phyloP scores from a whole-genome alignment of 179 eudicot genomes.

The Beta macrorhiza region DNA sequence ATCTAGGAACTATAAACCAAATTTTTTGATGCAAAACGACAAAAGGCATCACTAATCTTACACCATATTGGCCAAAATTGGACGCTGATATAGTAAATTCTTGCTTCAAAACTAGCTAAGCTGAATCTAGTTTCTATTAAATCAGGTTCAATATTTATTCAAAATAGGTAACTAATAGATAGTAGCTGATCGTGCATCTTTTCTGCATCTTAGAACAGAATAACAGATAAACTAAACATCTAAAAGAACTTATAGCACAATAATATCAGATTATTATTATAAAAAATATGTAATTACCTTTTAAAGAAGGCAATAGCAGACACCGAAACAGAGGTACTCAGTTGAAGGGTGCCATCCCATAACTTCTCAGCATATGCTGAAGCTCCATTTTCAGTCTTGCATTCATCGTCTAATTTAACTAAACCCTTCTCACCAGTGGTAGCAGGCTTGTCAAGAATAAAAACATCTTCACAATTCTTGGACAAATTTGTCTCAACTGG shows the following conservation, averaged over 20 bases:
- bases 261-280: not conserved
- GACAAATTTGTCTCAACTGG: constrained; percentile 25
- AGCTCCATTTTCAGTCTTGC: constrained; percentile 35
- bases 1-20: not conserved
- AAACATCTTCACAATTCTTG: constrained; percentile 29
- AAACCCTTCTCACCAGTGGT: constrained; percentile 24
- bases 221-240: not conserved
- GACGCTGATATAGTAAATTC: not conserved
- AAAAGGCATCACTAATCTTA: not conserved
- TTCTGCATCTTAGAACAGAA: not conserved
- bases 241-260: constrained; percentile 15
- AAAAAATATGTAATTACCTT: constrained; percentile 44
- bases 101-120: not conserved
- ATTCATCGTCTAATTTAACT: constrained; percentile 33
- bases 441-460: constrained; percentile 25
- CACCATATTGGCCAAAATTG: constrained; percentile 5
- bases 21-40: not conserved
- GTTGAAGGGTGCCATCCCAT: constrained; percentile 78
- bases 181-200: not conserved
- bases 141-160: not conserved
- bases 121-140: not conserved
- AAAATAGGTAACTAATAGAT: not conserved
- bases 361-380: constrained; percentile 48
- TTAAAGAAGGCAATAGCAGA: constrained; percentile 65
- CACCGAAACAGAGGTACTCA: constrained; percentile 58